Evolutionary conservation across 495 filamentous ascomycete species (phyloP), one percentile per base, ranked within the genome.

Genomic region (Geopyxis carbonaria): DNA sequence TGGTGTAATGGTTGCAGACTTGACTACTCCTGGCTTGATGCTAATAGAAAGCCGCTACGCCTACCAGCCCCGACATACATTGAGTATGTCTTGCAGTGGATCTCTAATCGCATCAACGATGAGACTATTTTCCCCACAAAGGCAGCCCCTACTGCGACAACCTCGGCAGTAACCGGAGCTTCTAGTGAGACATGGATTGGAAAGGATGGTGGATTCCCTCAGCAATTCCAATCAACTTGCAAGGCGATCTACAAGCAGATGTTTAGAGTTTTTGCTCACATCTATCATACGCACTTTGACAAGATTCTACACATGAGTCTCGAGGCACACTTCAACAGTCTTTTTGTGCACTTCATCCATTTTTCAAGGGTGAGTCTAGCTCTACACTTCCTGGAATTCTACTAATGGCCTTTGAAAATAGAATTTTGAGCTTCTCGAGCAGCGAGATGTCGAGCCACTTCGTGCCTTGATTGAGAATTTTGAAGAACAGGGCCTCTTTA

Each of bases 171-270:
- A 38, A 25, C 46, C 10, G 51, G 51, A 9, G 25, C 25, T 18
- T 13, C 37, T 19, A 21, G 63, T 10, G 67, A 68, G 29, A 64
- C 73, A 28, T 83, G 76, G 76, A 65, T 81, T 42, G 78, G 78
- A 50, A 78, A 78, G 55, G 65, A 68, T n/a, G 73, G 70, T 30
- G 77, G 78, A 14, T 83, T 83, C 57, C 78, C 78, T 1, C 73
- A 70, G 48, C 67, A 64, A n/a, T 80, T 80, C 55, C 72, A 77
- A 55, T 63, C 67, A 42, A 77, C 80, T 45, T 72, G 73, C 55
- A 74, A 73, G 50, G 76, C 70, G 38, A 78, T 80, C 53, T 80
- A 76, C 64, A 77, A 78, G 57, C 78, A 83, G 57, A 83, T 83
- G 71, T 78, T 81, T 61, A 74, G 78, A 33, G 75, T 77, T 57